Conservation (phyloP, 192 early-diverging fungal species). For the Pilobolus umbonatus region DNA sequence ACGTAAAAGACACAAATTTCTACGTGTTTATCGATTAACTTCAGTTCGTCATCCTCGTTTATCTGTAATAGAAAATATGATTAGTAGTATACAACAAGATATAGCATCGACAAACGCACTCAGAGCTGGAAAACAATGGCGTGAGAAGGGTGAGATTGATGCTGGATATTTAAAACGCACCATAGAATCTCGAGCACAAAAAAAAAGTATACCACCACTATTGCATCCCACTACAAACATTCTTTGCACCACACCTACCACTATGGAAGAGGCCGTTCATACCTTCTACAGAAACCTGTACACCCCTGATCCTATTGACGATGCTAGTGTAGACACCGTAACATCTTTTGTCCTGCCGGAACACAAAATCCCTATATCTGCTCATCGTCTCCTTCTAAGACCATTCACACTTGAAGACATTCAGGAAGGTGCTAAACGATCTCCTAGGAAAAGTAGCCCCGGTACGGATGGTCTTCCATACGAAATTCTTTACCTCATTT, state of each 20-base stretch:
- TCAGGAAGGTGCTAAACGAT: neutral
- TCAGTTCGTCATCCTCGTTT: neutral
- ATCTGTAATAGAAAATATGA: neutral
- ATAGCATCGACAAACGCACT: neutral
- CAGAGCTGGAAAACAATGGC: slow-evolving; percentile 1
- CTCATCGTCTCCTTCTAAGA: neutral
- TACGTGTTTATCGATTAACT: neutral
- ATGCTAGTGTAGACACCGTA: neutral
- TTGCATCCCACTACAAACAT: neutral
- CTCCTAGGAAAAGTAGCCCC: slow-evolving; percentile 10
- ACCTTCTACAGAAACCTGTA: neutral
- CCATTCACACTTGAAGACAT: neutral
- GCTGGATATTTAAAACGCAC: slow-evolving; percentile 4
- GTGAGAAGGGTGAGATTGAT: too few species aligned
- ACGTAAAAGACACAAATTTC: neutral
- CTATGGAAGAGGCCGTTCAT: neutral
- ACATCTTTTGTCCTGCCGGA: neutral
- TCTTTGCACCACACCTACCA: neutral
- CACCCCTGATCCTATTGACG: neutral
- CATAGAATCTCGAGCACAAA: neutral
- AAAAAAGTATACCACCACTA: neutral
- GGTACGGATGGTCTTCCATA: slow-evolving; percentile 13
- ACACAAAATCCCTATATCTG: neutral
- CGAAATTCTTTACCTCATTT: neutral
- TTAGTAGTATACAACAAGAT: neutral